Conservation (phyloP, 441 rosid genomes). For the Raphanus hybrid region DNA sequence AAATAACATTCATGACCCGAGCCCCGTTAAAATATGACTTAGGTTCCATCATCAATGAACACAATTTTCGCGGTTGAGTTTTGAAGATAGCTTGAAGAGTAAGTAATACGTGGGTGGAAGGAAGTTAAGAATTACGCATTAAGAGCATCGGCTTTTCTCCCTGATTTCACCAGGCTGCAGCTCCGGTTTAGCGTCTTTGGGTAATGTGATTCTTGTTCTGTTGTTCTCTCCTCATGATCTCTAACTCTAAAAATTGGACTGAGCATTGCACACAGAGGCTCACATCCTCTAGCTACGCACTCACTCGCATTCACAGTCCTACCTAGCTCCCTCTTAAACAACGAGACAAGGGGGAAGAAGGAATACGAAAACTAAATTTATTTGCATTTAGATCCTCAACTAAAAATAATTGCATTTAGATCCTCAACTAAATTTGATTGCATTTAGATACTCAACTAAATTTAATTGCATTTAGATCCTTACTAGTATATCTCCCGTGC, state of each 20-base stretch:
- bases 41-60: slow-evolving; percentile 7
- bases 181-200: slow-evolving; percentile 34
- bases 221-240: slow-evolving; percentile 59
- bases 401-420: too few species aligned
- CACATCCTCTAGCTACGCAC: slow-evolving; percentile 79
- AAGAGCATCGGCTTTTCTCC: slow-evolving; percentile 57
- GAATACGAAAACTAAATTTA: too few species aligned
- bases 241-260: slow-evolving; percentile 71
- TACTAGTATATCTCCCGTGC: too few species aligned
- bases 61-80: not conserved
- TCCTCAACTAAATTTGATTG: too few species aligned
- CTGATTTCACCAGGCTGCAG: slow-evolving; percentile 57
- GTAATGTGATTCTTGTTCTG: too few species aligned
- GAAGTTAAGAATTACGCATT: slow-evolving; percentile 49
- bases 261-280: slow-evolving; percentile 80
- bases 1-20: not conserved
- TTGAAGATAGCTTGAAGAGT: slow-evolving; percentile 2
- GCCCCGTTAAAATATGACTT: not conserved
- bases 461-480: too few species aligned
- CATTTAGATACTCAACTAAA: too few species aligned
- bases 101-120: slow-evolving; percentile 13
- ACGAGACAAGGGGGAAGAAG: slow-evolving; percentile 21
- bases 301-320: slow-evolving; percentile 73
- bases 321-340: slow-evolving; percentile 62
- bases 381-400: too few species aligned